Evolutionary conservation across 306 rosid species (phyloP).

Genomic region (Abrus precatorius): DNA sequence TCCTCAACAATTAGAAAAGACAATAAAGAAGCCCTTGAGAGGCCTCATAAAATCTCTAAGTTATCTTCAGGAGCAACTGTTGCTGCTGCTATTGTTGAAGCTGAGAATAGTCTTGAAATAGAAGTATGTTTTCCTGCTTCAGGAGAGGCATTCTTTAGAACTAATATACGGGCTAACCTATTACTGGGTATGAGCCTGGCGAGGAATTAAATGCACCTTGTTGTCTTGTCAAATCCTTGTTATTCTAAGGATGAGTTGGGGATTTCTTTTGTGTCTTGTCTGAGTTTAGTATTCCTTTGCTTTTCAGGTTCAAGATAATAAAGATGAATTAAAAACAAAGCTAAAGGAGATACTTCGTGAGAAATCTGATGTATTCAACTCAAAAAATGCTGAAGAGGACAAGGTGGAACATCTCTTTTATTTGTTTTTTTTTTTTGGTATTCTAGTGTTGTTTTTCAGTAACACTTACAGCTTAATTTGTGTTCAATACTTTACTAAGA

Average conservation of each 20-base stretch:
- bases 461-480: constrained; percentile 21
- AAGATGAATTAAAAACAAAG: constrained; percentile 81
- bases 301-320: constrained; percentile 74
- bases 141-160: constrained; percentile 58
- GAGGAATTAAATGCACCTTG: constrained; percentile 41
- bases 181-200: constrained; percentile 62
- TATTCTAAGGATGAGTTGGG: constrained; percentile 7
- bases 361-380: constrained; percentile 88
- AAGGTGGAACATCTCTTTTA: constrained; percentile 61
- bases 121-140: constrained; percentile 79
- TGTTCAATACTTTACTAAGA: not conserved
- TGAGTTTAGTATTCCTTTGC: constrained; percentile 20
- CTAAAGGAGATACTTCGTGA: constrained; percentile 85
- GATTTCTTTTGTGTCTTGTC: constrained; percentile 25
- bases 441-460: constrained; percentile 36
- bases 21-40: constrained; percentile 50
- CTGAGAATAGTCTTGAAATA: constrained; percentile 75
- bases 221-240: not conserved
- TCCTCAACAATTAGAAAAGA: constrained; percentile 41
- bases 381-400: constrained; percentile 69
- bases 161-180: constrained; percentile 54
- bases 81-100: constrained; percentile 96
- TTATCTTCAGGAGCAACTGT: constrained; percentile 63
- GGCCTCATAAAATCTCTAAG: constrained; percentile 65
- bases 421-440: not conserved